Evolutionary conservation across 257 asterid genomes (phyloP).

Genomic region (Cynanchum wilfordii): DNA sequence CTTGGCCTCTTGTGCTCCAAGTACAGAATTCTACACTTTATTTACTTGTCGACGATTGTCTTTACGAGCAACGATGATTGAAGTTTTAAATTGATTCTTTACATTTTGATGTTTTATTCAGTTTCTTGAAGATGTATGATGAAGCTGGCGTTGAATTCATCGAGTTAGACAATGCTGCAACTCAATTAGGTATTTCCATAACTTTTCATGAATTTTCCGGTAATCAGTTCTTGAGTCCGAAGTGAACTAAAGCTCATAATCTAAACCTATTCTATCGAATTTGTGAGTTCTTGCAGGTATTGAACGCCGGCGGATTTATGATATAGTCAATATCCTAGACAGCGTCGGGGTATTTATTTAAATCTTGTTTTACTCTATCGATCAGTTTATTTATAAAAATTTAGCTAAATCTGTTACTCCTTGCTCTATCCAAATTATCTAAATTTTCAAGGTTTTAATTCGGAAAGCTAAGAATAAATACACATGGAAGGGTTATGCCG

Average conservation of each 20-base stretch:
- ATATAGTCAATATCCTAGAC: slow-evolving; percentile 58
- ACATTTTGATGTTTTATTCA: slow-evolving; percentile 21
- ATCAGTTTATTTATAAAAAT: not conserved
- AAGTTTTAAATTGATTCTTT: slow-evolving; percentile 5
- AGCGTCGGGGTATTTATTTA: slow-evolving; percentile 46
- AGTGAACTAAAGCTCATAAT: not conserved
- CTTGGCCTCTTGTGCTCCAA: slow-evolving; percentile 5
- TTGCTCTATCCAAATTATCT: not conserved
- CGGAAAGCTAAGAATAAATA: slow-evolving; percentile 18
- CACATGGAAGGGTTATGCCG: slow-evolving; percentile 15
- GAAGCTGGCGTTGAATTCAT: slow-evolving; percentile 48
- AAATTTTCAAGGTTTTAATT: slow-evolving; percentile 6
- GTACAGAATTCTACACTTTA: not conserved
- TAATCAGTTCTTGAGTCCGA: not conserved
- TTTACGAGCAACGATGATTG: not conserved
- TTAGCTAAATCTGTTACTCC: not conserved
- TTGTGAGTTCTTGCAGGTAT: slow-evolving; percentile 40
- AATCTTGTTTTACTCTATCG: not conserved
- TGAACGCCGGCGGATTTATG: slow-evolving; percentile 60
- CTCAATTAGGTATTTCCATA: slow-evolving; percentile 41
- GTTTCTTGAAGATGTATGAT: slow-evolving; percentile 56
- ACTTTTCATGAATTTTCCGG: not conserved
- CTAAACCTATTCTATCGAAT: not conserved
- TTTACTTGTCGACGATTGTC: not conserved
- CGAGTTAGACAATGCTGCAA: slow-evolving; percentile 53